A percentile compares a stretch with the other conserved stretches of the same genome.
phyloP scores from a whole-genome alignment of 1,284 basidiomycete genomes.

The Cryptococcus neoformans region DNA sequence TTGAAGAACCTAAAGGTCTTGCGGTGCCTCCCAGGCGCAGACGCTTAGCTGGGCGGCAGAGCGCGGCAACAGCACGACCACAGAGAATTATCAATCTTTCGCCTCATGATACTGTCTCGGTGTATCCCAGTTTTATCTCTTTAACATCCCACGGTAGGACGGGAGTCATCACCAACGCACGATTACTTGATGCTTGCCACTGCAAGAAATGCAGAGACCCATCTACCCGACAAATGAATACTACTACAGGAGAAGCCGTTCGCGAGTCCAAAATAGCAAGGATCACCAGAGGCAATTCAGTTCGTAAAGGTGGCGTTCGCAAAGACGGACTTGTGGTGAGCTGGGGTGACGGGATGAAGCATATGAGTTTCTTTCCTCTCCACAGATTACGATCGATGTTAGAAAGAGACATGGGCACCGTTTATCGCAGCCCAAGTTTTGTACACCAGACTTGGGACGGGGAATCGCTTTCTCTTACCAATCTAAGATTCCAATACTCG shows the following conservation, averaged over 20 bases:
- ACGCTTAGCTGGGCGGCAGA: neutral
- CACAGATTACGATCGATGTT: conserved; percentile 1
- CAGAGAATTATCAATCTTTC: neutral
- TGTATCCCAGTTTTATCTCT: conserved; percentile 5
- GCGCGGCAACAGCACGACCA: neutral
- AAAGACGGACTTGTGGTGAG: neutral
- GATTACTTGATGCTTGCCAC: conserved; percentile 60
- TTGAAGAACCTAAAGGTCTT: neutral
- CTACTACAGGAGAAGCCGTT: conserved; percentile 50
- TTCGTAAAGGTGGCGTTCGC: neutral
- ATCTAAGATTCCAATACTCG: conserved; percentile 8
- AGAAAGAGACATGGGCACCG: neutral
- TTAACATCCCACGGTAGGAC: conserved; percentile 2
- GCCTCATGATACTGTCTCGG: neutral
- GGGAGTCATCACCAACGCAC: conserved; percentile 36
- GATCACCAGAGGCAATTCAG: neutral
- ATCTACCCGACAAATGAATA: conserved; percentile 71
- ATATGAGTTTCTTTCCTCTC: neutral
- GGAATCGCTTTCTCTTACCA: neutral
- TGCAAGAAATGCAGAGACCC: conserved; percentile 64
- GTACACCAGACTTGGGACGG: conserved; percentile 8
- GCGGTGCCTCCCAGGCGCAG: neutral
- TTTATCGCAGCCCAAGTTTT: conserved; percentile 2
- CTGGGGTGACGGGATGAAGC: conserved; percentile 1
- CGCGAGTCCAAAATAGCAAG: conserved; percentile 1